Base-by-base conservation (phyloP, 495 filamentous ascomycete genomes). In the Platismatia glauca region DNA sequence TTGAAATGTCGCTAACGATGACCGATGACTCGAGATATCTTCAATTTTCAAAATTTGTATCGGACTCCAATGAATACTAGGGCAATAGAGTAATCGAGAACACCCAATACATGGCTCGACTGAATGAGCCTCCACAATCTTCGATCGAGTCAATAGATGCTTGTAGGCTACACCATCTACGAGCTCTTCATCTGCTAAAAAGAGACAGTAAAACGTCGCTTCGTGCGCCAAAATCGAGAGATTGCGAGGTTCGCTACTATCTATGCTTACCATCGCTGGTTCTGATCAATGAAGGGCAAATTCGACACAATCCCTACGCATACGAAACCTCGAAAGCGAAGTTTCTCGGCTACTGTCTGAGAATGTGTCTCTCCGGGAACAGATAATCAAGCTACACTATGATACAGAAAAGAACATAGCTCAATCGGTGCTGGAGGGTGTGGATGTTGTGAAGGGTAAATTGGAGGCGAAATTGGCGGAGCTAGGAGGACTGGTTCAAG, bases 211-310 rank as follows among this genome's bases (percentile, higher is more conserved):
- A 92, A 90, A 71, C 79, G 89, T 66, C 84, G 89, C 70, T 95
- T 94, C 70, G 77, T 96, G 55, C 84, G 93, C 46, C 94, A 98
- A 72, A 98, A 98, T 73, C 86, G 91, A 62, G 94, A 97, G 68
- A 91, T 98, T 63, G 91, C 91, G 55, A 79, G 79, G 79, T 81
- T 71, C 55, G 66, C 65, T 44, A 39, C 11, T 46, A 37, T 43
- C 8, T 37, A 2, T 52, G 16, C 35, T 24, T 8, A 9, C 27
- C 34, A 46, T 13, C 13, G 39, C 61, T 39, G 18, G 44, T n/a
- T 29, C 43, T 64, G 27, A 34, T 3, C 18, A 55, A 33, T 33
- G 34, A 62, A 82, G 88, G 70, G 84, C 85, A 64, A 97, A 98
- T 76, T 95, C 95, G 4, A 86, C 84, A 64, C 95, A 97, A 73